Evolutionary conservation across 2,329 filamentous ascomycete genomes (phyloP), one percentile per base, ranked within the genome.

Genomic region (Epichloe coenophiala): DNA sequence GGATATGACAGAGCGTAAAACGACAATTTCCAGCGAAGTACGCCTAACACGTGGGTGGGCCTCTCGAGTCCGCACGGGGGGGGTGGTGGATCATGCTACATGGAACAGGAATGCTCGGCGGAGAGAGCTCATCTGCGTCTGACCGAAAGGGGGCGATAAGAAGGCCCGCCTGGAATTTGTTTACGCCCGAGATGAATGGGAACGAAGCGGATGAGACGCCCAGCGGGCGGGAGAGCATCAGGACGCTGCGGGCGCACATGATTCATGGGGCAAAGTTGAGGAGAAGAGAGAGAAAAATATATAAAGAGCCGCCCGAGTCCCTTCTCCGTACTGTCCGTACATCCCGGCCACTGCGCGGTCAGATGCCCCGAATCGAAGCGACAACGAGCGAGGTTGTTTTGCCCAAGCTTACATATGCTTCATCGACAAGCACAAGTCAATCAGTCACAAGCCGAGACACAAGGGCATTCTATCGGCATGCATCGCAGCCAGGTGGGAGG

Each of bases 21-120:
- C 42, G 33, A 45, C 48, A 46, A 42, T 36, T 51, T 46, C 42
- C 37, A 53, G 37, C 49, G 49, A 9, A 9, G 3, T 31, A 55
- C 49, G 51, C 50, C 49, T 45, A 41, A 48, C 56, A 56, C 54
- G 57, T 57, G 56, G 57, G 57, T 56, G 56, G 56, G 54, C 49
- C 54, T 48, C 40, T 27, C 19, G 39, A 31, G 23, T 33, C 52
- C 50, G 50, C 52, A 42, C 15, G 8, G 27, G 27, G 27, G 27
- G 27, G 27, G 27, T 23, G 50, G 50, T 50, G 50, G 50, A 35
- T 37, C 19, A 48, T 31, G 49, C 42, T 31, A 35, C 50, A 46
- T 33, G 53, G 40, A 42, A 44, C n/a, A 41, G 37, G 23, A 17
- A 48, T 44, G 49, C 27, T 31, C 27, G 27, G 27, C 27, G 27